Evolutionary conservation across 768 basidiomycete species (phyloP).

Genomic region (Leccinum barrowsii): DNA sequence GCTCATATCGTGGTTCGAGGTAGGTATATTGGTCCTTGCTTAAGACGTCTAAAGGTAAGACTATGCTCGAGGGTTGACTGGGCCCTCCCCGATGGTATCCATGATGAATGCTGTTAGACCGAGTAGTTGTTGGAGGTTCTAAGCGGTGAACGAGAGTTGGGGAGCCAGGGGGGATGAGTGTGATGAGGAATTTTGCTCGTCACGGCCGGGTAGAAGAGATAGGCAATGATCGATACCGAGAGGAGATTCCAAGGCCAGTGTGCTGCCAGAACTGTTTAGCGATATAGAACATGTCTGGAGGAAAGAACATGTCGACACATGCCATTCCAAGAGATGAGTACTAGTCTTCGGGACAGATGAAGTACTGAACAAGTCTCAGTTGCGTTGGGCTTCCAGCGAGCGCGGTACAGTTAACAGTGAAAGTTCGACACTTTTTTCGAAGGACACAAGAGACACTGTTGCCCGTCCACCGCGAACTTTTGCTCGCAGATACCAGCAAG

Average conservation of each 20-base stretch:
- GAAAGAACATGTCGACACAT: slow-evolving; percentile 68
- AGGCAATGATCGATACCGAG: slow-evolving; percentile 83
- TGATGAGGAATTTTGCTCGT: slow-evolving; percentile 22
- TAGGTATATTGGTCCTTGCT: slow-evolving; percentile 66
- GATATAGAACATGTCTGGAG: slow-evolving; percentile 40
- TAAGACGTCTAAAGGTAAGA: slow-evolving; percentile 42
- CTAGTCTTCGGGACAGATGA: slow-evolving; percentile 66
- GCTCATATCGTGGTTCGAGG: slow-evolving; percentile 91
- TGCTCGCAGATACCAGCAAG: slow-evolving; percentile 72
- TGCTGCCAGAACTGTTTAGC: slow-evolving; percentile 98
- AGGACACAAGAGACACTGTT: slow-evolving; percentile 78
- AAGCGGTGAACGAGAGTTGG: not conserved
- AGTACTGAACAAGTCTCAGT: slow-evolving; percentile 62
- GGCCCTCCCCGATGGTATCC: not conserved
- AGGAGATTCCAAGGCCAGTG: slow-evolving; percentile 65
- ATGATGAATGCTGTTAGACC: slow-evolving; percentile 26
- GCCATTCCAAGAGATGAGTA: slow-evolving; percentile 25
- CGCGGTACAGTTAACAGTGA: slow-evolving; percentile 54
- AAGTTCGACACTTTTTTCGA: slow-evolving; percentile 70
- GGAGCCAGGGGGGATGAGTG: slow-evolving; percentile 25
- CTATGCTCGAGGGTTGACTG: slow-evolving; percentile 5
- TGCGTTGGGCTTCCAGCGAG: slow-evolving; percentile 41
- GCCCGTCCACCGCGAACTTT: slow-evolving; percentile 69
- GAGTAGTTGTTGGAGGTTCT: not conserved
- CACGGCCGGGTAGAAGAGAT: slow-evolving; percentile 29